phyloP scores from a whole-genome alignment of 2,329 filamentous ascomycete genomes.

The Aspergillus flavus region DNA sequence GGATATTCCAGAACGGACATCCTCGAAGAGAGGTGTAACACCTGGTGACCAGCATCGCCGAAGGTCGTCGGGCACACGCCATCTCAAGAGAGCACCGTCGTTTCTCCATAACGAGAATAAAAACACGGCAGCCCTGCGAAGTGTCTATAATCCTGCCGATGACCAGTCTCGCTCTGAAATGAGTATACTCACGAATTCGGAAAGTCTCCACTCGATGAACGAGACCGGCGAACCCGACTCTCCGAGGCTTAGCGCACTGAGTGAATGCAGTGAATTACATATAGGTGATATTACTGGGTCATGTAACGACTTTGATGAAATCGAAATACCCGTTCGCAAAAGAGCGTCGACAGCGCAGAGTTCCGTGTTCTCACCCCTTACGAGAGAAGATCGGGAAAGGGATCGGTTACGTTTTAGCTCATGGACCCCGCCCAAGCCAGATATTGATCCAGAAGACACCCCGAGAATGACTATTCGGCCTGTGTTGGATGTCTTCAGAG shows the following conservation, averaged over 20 bases:
- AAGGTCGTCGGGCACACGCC: constrained; percentile 27
- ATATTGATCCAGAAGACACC: constrained; percentile 20
- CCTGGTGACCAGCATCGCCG: constrained; percentile 19
- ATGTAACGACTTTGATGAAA: constrained; percentile 26
- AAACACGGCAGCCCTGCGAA: constrained; percentile 43
- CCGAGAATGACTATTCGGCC: constrained; percentile 22
- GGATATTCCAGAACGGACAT: constrained; percentile 44
- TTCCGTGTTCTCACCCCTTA: constrained; percentile 20
- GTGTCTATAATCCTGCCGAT: constrained; percentile 38
- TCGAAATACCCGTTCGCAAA: constrained; percentile 34
- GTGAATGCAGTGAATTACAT: constrained; percentile 48
- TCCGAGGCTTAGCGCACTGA: constrained; percentile 46
- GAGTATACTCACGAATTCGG: constrained; percentile 37
- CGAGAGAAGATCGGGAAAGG: constrained; percentile 20
- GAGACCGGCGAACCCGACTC: constrained; percentile 39
- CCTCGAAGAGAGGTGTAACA: constrained; percentile 35
- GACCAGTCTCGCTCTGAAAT: constrained; percentile 29
- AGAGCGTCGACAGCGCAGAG: constrained; percentile 16
- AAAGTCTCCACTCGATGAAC: constrained; percentile 40
- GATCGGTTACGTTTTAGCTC: constrained; percentile 31
- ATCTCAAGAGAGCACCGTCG: constrained; percentile 40
- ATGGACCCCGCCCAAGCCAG: constrained; percentile 35
- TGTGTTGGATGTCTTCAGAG: constrained; percentile 25
- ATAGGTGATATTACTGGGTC: constrained; percentile 30
- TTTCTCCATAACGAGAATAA: constrained; percentile 41